Conservation (phyloP, 345 rosid species). For the Acer yangbiense region DNA sequence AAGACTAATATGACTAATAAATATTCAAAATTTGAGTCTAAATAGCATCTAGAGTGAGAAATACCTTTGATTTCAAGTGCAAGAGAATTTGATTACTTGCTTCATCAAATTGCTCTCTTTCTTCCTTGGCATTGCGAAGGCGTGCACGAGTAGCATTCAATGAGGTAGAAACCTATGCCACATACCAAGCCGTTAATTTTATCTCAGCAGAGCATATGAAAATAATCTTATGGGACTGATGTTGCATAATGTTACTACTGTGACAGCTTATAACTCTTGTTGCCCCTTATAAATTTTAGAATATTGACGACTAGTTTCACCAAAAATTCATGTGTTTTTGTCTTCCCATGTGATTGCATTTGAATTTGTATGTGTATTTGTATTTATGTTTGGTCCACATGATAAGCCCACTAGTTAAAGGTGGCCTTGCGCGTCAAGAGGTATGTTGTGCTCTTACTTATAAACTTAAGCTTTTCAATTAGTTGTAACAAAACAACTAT, state of each 20-base stretch:
- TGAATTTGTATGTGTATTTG: not conserved
- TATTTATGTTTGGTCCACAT: not conserved
- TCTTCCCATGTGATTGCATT: not conserved
- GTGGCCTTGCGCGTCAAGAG: not conserved
- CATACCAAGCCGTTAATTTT: slow-evolving; percentile 12
- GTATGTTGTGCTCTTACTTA: not conserved
- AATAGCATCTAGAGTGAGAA: not conserved
- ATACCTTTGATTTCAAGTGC: slow-evolving; percentile 80
- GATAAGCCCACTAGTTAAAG: not conserved
- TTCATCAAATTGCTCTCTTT: slow-evolving; percentile 89
- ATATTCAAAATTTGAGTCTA: not conserved
- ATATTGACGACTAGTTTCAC: not conserved
- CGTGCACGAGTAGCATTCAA: slow-evolving; percentile 60
- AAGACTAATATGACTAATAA: slow-evolving; percentile 1
- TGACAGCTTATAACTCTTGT: not conserved
- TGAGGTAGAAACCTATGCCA: slow-evolving; percentile 65
- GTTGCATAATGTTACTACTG: not conserved
- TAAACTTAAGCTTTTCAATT: not conserved
- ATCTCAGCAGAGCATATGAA: slow-evolving; percentile 9
- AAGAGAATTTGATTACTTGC: slow-evolving; percentile 80
- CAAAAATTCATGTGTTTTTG: not conserved
- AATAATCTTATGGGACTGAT: not conserved
- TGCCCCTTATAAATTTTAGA: not conserved
- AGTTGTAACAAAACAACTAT: not conserved
- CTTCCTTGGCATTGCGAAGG: slow-evolving; percentile 79